phyloP scores from a whole-genome alignment of 1,284 basidiomycete species.

The Ustilago xerochloae region DNA sequence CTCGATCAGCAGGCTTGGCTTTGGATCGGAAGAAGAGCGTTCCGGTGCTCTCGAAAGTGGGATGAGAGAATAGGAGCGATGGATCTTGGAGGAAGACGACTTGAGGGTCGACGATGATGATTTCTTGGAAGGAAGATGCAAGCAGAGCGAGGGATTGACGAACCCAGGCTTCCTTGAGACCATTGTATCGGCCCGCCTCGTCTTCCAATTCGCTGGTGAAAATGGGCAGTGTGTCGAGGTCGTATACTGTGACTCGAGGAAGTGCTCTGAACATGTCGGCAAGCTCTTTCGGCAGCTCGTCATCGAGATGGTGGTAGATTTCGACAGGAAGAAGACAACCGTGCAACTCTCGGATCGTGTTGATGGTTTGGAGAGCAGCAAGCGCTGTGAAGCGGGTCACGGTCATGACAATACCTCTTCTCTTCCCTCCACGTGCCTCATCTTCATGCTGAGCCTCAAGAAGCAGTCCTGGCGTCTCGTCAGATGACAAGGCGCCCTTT shows the following conservation, averaged over 20 bases:
- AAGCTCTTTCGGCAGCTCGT: conserved; percentile 25
- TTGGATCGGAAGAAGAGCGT: conserved; percentile 48
- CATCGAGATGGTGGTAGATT: conserved; percentile 29
- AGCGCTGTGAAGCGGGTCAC: conserved; percentile 22
- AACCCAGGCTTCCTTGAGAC: conserved; percentile 27
- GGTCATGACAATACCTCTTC: conserved; percentile 37
- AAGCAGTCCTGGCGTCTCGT: conserved; percentile 14
- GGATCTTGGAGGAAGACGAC: conserved; percentile 51
- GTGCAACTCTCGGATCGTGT: conserved; percentile 20
- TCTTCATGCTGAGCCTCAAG: conserved; percentile 15
- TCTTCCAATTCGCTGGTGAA: conserved; percentile 40
- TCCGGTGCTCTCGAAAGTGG: conserved; percentile 25
- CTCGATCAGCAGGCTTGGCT: conserved; percentile 28
- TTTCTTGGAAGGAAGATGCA: conserved; percentile 34
- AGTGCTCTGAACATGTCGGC: conserved; percentile 19
- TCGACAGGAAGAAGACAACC: conserved; percentile 37
- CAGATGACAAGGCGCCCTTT: conserved; percentile 6
- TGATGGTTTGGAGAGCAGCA: conserved; percentile 33
- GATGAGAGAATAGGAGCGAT: conserved; percentile 25
- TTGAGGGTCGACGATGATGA: conserved; percentile 33
- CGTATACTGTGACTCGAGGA: conserved; percentile 16
- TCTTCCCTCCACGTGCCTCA: conserved; percentile 18
- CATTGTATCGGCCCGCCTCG: conserved; percentile 34
- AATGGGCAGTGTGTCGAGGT: conserved; percentile 22
- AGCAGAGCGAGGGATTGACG: conserved; percentile 32